Evolutionary conservation across 108 stramenopile genomes (phyloP), one percentile per base, ranked within the genome.

Genomic region (Cyclotella baltica): DNA sequence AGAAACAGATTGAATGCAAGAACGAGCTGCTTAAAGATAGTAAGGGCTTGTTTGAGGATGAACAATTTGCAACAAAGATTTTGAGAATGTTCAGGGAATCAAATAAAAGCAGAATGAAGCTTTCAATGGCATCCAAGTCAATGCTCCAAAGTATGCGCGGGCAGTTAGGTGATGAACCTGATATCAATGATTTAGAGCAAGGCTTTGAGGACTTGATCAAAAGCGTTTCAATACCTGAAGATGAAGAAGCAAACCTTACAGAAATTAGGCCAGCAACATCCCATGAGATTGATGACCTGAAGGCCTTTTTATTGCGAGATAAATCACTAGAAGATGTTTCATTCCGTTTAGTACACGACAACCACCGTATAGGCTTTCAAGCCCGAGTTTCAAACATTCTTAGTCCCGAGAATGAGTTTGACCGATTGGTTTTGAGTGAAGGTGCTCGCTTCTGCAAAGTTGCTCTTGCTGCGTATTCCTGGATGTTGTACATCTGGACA

Each of bases 391-490:
- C 79, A 23, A 78, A 76, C 33, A 72, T 92, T 2, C 69, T 96
- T 31, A 69, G 75, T 57, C 79, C 80, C 3, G 22, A 82, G 35
- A 85, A 91, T 77, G 56, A 76, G 23, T 69, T 79, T 31, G 96
- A 95, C 72, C 61, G 81, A 27, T 22, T 68, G 13, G 62, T 80
- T 10, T 29, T 97, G 35, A 82, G 87, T 47, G 96, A 97, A 81
- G 96, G 92, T 30, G 86, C 93, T 28, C 88, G 89, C 20, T 94
- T 90, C 80, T 80, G 87, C 22, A 77, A 78, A 53, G 91, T 92
- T 67, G 92, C 93, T 3, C 81, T 97, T 8, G 87, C 93, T 22
- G 93, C 95, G 28, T 97, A 97, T 74, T 93, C 94, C 5, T 96
- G 94, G 93, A 84, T 91, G 82, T 72, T 97, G 19, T 96, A 93